Evolutionary conservation across 2,329 filamentous ascomycete genomes (phyloP).

Genomic region (Fusarium haematococcum): DNA sequence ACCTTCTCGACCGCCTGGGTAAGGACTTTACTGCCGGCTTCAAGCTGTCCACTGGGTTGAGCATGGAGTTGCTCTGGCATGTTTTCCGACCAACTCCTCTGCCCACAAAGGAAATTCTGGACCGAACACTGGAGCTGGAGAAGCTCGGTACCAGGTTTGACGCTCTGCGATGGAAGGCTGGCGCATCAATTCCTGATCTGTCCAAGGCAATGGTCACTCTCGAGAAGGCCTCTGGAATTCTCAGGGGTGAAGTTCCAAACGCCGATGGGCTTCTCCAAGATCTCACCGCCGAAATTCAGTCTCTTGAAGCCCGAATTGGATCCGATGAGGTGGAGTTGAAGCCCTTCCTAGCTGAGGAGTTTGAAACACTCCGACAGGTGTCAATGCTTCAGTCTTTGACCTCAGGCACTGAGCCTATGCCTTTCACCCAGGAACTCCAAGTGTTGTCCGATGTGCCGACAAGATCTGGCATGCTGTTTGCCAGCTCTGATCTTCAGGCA

Average conservation of each 20-base stretch:
- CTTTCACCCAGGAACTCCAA: slow-evolving; percentile 53
- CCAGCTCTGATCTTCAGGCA: slow-evolving; percentile 51
- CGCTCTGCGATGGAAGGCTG: slow-evolving; percentile 68
- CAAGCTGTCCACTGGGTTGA: slow-evolving; percentile 78
- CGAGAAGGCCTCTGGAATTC: slow-evolving; percentile 66
- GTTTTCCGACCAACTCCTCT: slow-evolving; percentile 73
- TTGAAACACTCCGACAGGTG: slow-evolving; percentile 68
- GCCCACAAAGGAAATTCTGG: slow-evolving; percentile 57
- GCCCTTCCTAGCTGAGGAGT: slow-evolving; percentile 66
- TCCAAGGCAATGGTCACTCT: slow-evolving; percentile 66
- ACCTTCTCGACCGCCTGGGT: slow-evolving; percentile 58
- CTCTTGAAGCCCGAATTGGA: slow-evolving; percentile 61
- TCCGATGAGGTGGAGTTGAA: slow-evolving; percentile 54
- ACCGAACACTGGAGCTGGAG: slow-evolving; percentile 64
- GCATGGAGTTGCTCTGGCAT: slow-evolving; percentile 85
- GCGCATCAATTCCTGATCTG: slow-evolving; percentile 63
- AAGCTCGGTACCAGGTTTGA: slow-evolving; percentile 71
- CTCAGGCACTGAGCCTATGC: background rate
- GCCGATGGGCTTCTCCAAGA: slow-evolving; percentile 61
- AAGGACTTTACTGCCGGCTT: slow-evolving; percentile 76
- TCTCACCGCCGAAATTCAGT: slow-evolving; percentile 63
- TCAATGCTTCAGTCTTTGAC: slow-evolving; percentile 54
- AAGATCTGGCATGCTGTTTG: slow-evolving; percentile 48
- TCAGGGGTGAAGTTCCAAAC: slow-evolving; percentile 57
- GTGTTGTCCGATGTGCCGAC: slow-evolving; percentile 60